phyloP scores from a whole-genome alignment of 208 protist genomes.

The Trypanosoma scelopori region DNA sequence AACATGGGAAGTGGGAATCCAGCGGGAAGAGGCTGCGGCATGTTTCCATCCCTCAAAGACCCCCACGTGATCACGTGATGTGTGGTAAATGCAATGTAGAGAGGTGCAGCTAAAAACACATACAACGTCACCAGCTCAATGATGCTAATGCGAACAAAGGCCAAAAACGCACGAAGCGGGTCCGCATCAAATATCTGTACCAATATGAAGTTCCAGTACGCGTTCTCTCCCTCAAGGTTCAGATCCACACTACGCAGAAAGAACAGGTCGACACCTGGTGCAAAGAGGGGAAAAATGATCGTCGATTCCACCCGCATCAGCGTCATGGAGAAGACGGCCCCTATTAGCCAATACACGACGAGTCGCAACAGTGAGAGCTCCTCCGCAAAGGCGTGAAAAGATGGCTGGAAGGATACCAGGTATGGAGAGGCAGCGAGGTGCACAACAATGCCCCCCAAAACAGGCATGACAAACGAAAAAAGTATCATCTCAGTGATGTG shows the following conservation, averaged over 20 bases:
- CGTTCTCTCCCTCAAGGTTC: conserved; percentile 38
- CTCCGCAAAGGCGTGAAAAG: conserved; percentile 34
- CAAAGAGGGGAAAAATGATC: conserved; percentile 65
- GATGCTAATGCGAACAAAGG: conserved; percentile 44
- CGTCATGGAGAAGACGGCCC: conserved; percentile 43
- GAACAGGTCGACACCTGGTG: conserved; percentile 79
- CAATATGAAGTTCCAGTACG: conserved; percentile 63
- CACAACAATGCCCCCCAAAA: conserved; percentile 48
- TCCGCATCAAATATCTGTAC: conserved; percentile 65
- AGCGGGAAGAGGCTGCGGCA: conserved; percentile 5
- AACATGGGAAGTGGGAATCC: conserved; percentile 10
- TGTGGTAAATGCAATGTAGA: conserved; percentile 31
- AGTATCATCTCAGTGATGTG: conserved; percentile 55
- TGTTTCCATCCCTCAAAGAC: neutral
- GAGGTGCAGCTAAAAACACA: conserved; percentile 50
- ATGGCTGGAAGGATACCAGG: conserved; percentile 39
- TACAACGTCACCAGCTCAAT: conserved; percentile 53
- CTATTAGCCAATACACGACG: conserved; percentile 59
- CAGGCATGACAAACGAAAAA: conserved; percentile 50
- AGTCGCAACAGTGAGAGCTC: conserved; percentile 41
- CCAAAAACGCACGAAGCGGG: conserved; percentile 41
- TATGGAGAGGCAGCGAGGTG: conserved; percentile 62
- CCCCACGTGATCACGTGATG: neutral
- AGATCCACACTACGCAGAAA: conserved; percentile 71
- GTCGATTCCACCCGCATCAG: conserved; percentile 54